Evolutionary conservation across 768 basidiomycete species (phyloP).

Genomic region (Russula earlei): DNA sequence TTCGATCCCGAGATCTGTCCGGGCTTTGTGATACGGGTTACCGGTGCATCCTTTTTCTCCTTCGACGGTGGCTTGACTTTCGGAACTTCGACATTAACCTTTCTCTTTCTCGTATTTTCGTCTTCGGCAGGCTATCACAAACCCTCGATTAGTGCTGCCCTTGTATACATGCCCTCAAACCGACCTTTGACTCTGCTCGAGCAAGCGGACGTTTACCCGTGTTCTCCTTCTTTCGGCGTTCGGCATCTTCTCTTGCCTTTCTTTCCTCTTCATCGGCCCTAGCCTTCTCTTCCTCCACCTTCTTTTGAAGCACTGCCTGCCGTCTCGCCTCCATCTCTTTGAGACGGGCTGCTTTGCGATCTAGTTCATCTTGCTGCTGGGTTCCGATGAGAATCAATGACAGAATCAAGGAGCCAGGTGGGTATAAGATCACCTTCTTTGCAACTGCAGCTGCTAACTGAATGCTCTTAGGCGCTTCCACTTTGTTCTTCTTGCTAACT

Average conservation of each 20-base stretch:
- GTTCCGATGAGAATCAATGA: background rate
- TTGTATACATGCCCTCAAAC: background rate
- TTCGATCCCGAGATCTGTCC: slow-evolving; percentile 21
- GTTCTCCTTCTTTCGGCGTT: slow-evolving; percentile 68
- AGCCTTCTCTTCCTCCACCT: slow-evolving; percentile 68
- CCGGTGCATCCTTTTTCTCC: slow-evolving; percentile 31
- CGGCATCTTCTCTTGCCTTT: slow-evolving; percentile 62
- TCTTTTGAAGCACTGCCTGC: slow-evolving; percentile 59
- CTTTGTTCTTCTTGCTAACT: slow-evolving; percentile 55
- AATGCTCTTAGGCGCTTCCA: slow-evolving; percentile 65
- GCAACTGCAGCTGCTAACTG: slow-evolving; percentile 76
- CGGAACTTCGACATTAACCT: slow-evolving; percentile 36
- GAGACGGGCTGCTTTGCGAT: slow-evolving; percentile 62
- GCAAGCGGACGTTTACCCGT: slow-evolving; percentile 62
- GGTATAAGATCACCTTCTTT: slow-evolving; percentile 59
- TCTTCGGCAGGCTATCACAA: slow-evolving; percentile 42
- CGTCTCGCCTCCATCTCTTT: slow-evolving; percentile 80
- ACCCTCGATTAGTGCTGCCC: background rate
- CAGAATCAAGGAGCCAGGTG: background rate
- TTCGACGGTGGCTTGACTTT: slow-evolving; percentile 48
- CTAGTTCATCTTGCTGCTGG: slow-evolving; percentile 85
- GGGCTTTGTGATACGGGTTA: slow-evolving; percentile 27
- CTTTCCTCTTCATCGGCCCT: slow-evolving; percentile 57
- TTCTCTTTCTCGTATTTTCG: slow-evolving; percentile 64
- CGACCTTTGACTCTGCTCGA: slow-evolving; percentile 49